Evolutionary conservation across 2,329 filamentous ascomycete species (phyloP).

Genomic region (Colletotrichum sojae): DNA sequence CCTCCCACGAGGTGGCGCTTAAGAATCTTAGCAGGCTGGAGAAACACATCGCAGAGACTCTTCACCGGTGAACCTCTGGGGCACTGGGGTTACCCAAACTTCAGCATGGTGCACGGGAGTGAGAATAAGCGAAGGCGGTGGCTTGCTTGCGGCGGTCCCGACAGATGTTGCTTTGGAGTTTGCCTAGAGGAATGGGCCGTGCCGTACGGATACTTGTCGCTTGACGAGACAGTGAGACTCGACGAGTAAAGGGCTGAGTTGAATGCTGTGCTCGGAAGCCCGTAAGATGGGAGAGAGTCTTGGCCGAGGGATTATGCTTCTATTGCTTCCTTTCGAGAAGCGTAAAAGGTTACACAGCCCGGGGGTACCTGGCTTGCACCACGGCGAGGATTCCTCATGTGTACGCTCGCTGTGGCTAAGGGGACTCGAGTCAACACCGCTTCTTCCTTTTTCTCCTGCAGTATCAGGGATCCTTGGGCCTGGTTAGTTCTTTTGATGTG

Average conservation of each 20-base stretch:
- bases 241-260: not conserved
- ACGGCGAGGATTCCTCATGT: not conserved
- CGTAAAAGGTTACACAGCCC: conserved; percentile 17
- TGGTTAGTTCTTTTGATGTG: conserved; percentile 7
- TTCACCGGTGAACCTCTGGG: conserved; percentile 1
- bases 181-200: conserved; percentile 3
- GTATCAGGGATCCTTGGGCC: conserved; percentile 5
- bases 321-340: conserved; percentile 9
- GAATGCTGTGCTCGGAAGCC: not conserved
- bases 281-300: not conserved
- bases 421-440: conserved; percentile 18
- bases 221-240: conserved; percentile 25
- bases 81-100: conserved; percentile 14
- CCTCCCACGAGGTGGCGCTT: not conserved
- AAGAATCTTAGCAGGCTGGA: not conserved
- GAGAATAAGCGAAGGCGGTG: conserved; percentile 4
- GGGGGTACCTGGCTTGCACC: conserved; percentile 11
- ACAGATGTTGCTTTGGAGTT: conserved; percentile 2
- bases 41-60: not conserved
- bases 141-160: conserved; percentile 6
- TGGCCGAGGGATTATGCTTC: not conserved
- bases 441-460: conserved; percentile 4
- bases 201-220: conserved; percentile 11
- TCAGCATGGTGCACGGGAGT: not conserved
- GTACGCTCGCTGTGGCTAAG: conserved; percentile 1